phyloP scores from a whole-genome alignment of 768 basidiomycete genomes.

The Rhodotorula toruloides region DNA sequence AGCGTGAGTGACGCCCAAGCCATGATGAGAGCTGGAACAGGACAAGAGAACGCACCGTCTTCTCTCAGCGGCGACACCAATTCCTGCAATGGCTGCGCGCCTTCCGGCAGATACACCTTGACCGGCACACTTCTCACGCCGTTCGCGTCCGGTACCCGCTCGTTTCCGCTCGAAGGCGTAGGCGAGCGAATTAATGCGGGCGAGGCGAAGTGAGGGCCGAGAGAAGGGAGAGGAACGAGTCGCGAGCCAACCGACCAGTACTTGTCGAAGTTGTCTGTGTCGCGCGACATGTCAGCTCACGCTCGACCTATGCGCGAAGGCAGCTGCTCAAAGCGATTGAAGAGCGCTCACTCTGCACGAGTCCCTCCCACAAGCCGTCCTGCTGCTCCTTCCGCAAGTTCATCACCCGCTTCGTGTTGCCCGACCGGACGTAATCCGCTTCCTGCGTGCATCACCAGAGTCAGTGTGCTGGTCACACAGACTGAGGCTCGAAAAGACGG shows the following conservation, averaged over 20 bases:
- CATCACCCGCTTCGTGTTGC: conserved; percentile 89
- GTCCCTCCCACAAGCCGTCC: conserved; percentile 94
- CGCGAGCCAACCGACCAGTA: conserved; percentile 93
- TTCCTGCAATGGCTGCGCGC: conserved; percentile 86
- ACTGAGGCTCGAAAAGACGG: not conserved
- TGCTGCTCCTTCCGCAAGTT: conserved; percentile 83
- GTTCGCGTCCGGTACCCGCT: conserved; percentile 68
- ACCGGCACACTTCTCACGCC: conserved; percentile 82
- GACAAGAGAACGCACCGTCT: conserved; percentile 57
- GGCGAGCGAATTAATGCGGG: conserved; percentile 52
- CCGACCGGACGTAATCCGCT: conserved; percentile 94
- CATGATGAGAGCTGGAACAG: too few species aligned
- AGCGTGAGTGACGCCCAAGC: not conserved
- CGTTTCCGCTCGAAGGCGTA: conserved; percentile 46
- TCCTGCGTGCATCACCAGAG: conserved; percentile 59
- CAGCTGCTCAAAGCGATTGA: not conserved
- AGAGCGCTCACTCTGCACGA: conserved; percentile 71
- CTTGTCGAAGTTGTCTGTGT: conserved; percentile 85
- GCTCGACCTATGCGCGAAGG: not conserved
- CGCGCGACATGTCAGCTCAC: not conserved
- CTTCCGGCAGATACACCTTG: conserved; percentile 73
- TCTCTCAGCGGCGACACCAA: conserved; percentile 71
- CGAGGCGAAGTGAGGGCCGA: conserved; percentile 58
- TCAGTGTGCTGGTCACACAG: not conserved
- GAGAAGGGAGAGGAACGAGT: conserved; percentile 73